Conservation (phyloP, 2,329 filamentous ascomycete species). For the Colletotrichum sp. region DNA sequence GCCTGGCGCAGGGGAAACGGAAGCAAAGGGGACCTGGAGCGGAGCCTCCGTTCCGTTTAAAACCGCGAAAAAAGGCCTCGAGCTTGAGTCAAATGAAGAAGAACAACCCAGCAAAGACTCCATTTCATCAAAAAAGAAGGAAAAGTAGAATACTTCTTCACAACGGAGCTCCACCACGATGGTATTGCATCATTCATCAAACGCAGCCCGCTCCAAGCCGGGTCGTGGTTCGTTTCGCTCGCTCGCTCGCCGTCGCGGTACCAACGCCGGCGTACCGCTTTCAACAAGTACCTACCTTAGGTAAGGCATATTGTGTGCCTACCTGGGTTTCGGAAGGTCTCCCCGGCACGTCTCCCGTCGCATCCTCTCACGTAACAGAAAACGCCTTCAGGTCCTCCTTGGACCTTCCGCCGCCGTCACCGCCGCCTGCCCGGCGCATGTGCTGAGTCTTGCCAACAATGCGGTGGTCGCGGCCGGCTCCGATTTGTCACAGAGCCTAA, state of each 20-base stretch:
- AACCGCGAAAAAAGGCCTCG: neutral
- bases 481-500: neutral
- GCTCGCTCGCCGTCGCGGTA: neutral
- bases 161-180: neutral
- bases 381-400: neutral
- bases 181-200: neutral
- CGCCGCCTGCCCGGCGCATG: neutral
- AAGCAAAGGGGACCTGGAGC: neutral
- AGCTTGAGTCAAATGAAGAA: neutral
- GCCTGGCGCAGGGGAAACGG: neutral
- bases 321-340: neutral
- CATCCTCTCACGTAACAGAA: slow-evolving; percentile 3
- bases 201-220: neutral
- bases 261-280: neutral
- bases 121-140: neutral
- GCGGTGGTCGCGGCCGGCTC: neutral
- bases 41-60: slow-evolving; percentile 6
- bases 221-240: neutral
- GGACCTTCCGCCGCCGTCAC: neutral
- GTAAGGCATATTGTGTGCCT: neutral
- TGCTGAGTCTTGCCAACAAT: neutral
- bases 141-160: neutral
- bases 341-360: neutral
- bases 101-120: neutral
- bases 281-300: neutral